Base-by-base conservation (phyloP, 495 filamentous ascomycete genomes). In the Penicillium egyptiacum region DNA sequence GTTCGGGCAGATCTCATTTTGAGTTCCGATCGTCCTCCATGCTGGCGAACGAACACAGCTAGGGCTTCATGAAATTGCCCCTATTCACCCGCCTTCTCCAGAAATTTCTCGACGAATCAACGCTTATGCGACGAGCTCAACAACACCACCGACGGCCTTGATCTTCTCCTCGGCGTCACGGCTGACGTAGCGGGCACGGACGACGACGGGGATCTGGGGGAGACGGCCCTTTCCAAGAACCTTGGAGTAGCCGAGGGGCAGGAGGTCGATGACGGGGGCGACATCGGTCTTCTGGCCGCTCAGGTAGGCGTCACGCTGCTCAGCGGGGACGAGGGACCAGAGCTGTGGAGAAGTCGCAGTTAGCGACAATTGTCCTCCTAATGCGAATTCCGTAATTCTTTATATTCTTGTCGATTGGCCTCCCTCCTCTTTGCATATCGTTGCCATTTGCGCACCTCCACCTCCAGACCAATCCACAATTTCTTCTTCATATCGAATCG, bases 141-240 rank as follows among this genome's bases (percentile, higher is more conserved):
- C 82, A 67, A 95, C 84, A 73, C 92, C 91, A 74, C 92, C 92
- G 72, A 89, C 89, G 70, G 89, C 91, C 73, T 89, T 92, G 79
- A 96, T 96, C 85, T 96, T 96, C 79, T 85, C 79, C 86, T 96
- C 92, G 59, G 92, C 92, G 70, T 91, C 81, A 72, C 86, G 84
- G 80, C 86, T 91, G 77, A 96, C 85, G 76, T 88, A 95, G 68
- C 92, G 78, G 59, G 92, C 91, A 71, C 89, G 87, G 69, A 96
- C 89, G 65, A 96, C 87, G 66, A 96, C 66, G 51, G 92, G 92
- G 64, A 95, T 80, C 63, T 90, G 78, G 59, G 91, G 91, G 63
- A 96, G 78, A 67, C 91, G 82, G 72, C 92, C 92, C 84, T 96
- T 96, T 73, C 92, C 91, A 66, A 95, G 84, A 59, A 96, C 84